phyloP scores from a whole-genome alignment of 106 monocot species.

The Dioscorea dumetorum region DNA sequence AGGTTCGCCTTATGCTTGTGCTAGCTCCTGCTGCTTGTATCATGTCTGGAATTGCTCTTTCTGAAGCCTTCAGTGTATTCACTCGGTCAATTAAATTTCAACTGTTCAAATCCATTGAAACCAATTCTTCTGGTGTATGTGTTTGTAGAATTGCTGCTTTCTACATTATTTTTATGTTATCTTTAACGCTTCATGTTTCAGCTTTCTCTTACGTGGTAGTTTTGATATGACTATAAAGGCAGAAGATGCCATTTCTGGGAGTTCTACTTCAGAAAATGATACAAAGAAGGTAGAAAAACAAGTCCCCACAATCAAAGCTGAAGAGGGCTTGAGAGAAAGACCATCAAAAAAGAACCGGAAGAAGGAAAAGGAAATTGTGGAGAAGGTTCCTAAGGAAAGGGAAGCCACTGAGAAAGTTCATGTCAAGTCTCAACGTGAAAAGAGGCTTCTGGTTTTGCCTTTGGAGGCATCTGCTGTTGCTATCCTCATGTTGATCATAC shows the following conservation, averaged over 20 bases:
- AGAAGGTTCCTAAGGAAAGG: constrained; percentile 11
- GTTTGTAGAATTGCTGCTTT: background rate
- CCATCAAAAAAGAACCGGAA: constrained; percentile 67
- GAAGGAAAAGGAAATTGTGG: constrained; percentile 66
- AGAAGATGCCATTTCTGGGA: constrained; percentile 49
- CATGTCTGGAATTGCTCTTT: constrained; percentile 95
- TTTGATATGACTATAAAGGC: constrained; percentile 40
- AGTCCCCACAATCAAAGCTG: constrained; percentile 33
- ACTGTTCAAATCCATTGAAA: constrained; percentile 34
- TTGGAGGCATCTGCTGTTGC: constrained; percentile 67
- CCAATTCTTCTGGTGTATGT: constrained; percentile 39
- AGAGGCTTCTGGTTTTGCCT: constrained; percentile 66
- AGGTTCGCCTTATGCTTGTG: constrained; percentile 99
- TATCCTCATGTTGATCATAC: constrained; percentile 57
- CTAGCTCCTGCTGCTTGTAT: constrained; percentile 98
- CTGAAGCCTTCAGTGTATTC: constrained; percentile 74
- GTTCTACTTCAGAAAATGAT: constrained; percentile 36
- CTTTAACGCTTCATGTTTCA: constrained; percentile 5
- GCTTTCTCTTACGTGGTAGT: constrained; percentile 7
- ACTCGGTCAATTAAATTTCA: constrained; percentile 88
- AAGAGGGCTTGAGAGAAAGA: constrained; percentile 49
- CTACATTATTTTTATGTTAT: background rate
- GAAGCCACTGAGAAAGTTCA: constrained; percentile 21
- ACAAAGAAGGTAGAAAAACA: constrained; percentile 26
- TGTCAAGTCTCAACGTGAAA: constrained; percentile 39